Percentiles rank a stretch among this genome's conserved stretches.
phyloP scores from a whole-genome alignment of 2,329 filamentous ascomycete species.

The Penicillium decumbens region DNA sequence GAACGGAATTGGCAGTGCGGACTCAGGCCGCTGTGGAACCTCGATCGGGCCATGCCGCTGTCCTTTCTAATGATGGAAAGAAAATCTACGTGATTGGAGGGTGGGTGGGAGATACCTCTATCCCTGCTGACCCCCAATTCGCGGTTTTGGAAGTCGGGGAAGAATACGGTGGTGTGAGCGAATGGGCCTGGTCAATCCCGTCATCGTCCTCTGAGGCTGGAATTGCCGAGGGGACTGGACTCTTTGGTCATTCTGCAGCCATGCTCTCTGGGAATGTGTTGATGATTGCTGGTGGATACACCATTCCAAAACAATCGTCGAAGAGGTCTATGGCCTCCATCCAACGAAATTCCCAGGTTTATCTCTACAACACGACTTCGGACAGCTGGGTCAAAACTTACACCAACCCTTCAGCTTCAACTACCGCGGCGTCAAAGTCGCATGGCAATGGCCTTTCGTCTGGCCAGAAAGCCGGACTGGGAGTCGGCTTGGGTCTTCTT shows the following conservation, averaged over 20 bases:
- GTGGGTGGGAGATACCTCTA: constrained; percentile 79
- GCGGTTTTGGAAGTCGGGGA: constrained; percentile 70
- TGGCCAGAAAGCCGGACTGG: constrained; percentile 54
- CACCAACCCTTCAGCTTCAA: constrained; percentile 39
- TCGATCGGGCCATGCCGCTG: constrained; percentile 81
- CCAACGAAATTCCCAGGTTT: constrained; percentile 43
- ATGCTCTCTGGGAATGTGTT: constrained; percentile 60
- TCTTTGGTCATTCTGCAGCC: constrained; percentile 59
- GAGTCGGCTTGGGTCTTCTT: constrained; percentile 62
- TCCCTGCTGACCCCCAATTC: constrained; percentile 75
- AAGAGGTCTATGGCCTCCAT: constrained; percentile 34
- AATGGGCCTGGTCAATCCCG: constrained; percentile 46
- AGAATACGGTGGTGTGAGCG: constrained; percentile 57
- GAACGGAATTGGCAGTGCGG: constrained; percentile 54
- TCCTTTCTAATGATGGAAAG: constrained; percentile 72
- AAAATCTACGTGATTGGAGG: constrained; percentile 79
- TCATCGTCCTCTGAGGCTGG: constrained; percentile 34
- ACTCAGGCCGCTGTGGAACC: constrained; percentile 61
- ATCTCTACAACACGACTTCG: constrained; percentile 60
- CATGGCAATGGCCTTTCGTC: constrained; percentile 25
- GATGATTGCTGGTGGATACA: constrained; percentile 58
- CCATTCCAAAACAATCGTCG: constrained; percentile 42
- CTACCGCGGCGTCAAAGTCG: constrained; percentile 7
- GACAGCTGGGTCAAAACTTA: constrained; percentile 57
- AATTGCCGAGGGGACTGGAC: constrained; percentile 43